Conservation (phyloP, 768 basidiomycete genomes). For the Austroboletus festivus region DNA sequence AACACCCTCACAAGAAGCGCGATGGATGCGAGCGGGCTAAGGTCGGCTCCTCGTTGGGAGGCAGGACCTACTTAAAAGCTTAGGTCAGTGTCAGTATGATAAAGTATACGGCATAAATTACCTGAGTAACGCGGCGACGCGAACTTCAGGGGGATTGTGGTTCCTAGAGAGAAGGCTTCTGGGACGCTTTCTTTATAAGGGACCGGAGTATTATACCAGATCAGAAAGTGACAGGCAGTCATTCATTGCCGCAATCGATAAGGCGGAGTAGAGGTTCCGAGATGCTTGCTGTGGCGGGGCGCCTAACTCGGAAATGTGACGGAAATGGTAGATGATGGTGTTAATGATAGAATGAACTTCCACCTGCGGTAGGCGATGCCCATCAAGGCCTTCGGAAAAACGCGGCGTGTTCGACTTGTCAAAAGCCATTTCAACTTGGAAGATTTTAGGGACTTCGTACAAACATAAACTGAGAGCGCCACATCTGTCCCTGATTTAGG, state of each 20-base stretch:
- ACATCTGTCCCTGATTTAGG: constrained; percentile 32
- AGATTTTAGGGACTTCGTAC: too few relatives aligned
- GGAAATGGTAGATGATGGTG: constrained; percentile 23
- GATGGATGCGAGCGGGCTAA: constrained; percentile 64
- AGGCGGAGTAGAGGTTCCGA: constrained; percentile 28
- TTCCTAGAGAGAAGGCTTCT: constrained; percentile 23
- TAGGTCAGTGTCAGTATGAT: constrained; percentile 6
- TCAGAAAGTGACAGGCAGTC: constrained; percentile 17
- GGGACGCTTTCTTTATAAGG: constrained; percentile 32
- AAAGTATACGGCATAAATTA: constrained; percentile 24
- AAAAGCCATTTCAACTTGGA: constrained; percentile 3
- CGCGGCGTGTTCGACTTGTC: too few relatives aligned
- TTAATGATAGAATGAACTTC: constrained; percentile 21
- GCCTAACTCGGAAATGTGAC: constrained; percentile 23
- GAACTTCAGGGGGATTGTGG: constrained; percentile 33
- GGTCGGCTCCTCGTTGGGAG: constrained; percentile 45
- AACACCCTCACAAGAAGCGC: constrained; percentile 67
- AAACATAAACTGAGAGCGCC: too few relatives aligned
- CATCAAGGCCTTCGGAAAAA: too few relatives aligned
- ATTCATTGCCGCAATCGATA: constrained; percentile 27
- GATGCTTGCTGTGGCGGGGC: constrained; percentile 14
- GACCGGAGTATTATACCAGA: constrained; percentile 19
- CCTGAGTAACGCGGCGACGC: constrained; percentile 26
- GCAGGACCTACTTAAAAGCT: constrained; percentile 35
- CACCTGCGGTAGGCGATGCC: constrained; percentile 5